A percentile compares a stretch with the other conserved stretches of the same genome.
Evolutionary conservation across 2,329 filamentous ascomycete species (phyloP).

Genomic region (Daldinia sp.): DNA sequence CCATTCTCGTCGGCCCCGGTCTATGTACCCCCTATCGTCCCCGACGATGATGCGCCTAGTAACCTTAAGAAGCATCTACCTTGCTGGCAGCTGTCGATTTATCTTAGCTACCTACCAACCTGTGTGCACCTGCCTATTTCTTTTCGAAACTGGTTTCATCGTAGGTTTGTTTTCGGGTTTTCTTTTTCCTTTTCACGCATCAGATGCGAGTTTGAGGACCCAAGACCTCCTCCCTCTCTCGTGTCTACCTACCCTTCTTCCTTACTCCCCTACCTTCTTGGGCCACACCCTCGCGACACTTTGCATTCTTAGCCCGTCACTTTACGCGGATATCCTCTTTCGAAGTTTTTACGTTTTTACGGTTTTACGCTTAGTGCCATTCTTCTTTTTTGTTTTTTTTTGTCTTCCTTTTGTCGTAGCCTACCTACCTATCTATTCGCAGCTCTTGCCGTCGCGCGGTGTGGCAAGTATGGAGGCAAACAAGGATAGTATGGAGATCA

Average conservation of each 20-base stretch:
- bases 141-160: not conserved
- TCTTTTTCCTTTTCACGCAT: not conserved
- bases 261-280: not conserved
- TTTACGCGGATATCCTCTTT: not conserved
- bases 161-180: not conserved
- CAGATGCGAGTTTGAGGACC: not conserved
- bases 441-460: too few species aligned
- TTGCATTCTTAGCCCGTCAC: not conserved
- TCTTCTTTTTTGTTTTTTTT: too few species aligned
- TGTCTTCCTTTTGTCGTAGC: not conserved
- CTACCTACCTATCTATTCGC: not conserved
- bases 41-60: not conserved
- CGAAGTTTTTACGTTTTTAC: too few species aligned
- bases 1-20: not conserved
- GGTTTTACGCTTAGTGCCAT: too few species aligned
- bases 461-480: not conserved
- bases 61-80: not conserved
- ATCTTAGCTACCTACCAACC: not conserved
- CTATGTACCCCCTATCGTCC: not conserved
- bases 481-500: not conserved
- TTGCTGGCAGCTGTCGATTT: not conserved
- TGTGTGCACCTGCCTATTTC: not conserved
- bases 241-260: not conserved
- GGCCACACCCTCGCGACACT: not conserved
- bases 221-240: too few species aligned